These are phyloP conservation scores for Apophysomyces ossiformis DNA, from an alignment of 371 early-diverging fungal species.

Conservation along the genomic window DNA sequence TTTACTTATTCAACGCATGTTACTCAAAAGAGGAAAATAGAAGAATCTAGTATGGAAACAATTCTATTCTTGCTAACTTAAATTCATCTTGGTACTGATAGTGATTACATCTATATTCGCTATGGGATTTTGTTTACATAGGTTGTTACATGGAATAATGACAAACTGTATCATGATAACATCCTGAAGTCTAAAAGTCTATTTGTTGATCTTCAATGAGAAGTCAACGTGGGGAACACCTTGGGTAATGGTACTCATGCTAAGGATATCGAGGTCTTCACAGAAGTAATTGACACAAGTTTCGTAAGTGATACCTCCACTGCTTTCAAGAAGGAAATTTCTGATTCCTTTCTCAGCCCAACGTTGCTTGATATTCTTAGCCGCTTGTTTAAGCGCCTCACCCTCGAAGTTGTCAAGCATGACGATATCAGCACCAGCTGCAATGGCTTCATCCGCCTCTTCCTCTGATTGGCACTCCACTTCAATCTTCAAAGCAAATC, in stretches of 20 bases:
- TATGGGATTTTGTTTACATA: no score
- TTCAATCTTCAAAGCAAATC: constrained; percentile 95
- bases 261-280: constrained; percentile 90
- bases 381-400: constrained; percentile 66
- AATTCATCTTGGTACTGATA: no score
- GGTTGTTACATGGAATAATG: no score
- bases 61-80: no score
- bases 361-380: constrained; percentile 74
- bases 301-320: constrained; percentile 93
- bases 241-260: constrained; percentile 93
- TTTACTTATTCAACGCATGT: no score
- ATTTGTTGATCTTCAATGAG: constrained; percentile 84
- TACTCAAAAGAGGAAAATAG: no score
- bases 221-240: constrained; percentile 96
- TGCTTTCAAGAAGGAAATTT: constrained; percentile 89
- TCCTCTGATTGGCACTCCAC: constrained; percentile 93
- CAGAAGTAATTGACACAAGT: constrained; percentile 83
- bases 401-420: constrained; percentile 89
- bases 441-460: constrained; percentile 97
- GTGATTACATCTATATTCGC: no score
- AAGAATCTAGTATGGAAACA: no score
- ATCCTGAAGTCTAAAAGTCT: constrained; percentile 1
- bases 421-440: constrained; percentile 95
- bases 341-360: constrained; percentile 69
- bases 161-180: no score